Percentiles rank a stretch among this genome's conserved stretches.
These are phyloP conservation scores for Penicillium sp. DNA, from an alignment of 2,329 filamentous ascomycete species.

Conservation along the genomic window DNA sequence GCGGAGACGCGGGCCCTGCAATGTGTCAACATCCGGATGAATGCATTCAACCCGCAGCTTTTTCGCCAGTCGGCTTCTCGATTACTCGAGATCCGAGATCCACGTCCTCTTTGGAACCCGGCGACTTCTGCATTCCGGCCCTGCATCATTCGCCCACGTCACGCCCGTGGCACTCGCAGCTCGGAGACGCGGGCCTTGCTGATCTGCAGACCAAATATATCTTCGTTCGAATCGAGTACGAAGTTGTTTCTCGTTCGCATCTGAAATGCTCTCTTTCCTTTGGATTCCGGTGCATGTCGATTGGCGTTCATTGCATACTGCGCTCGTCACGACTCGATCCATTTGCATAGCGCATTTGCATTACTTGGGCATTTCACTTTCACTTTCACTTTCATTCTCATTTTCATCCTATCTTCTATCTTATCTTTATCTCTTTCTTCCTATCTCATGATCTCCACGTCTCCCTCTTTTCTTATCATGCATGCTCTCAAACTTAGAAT, in stretches of 20 bases:
- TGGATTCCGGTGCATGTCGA: not conserved
- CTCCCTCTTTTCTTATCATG: slow-evolving; percentile 1
- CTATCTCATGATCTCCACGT: not conserved
- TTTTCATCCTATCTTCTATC: not conserved
- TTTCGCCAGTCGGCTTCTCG: not conserved
- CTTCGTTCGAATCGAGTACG: not conserved
- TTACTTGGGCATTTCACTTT: not conserved
- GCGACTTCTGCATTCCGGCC: not conserved
- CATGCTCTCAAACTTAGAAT: slow-evolving; percentile 1
- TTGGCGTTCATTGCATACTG: not conserved
- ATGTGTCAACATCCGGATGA: not conserved
- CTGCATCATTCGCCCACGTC: not conserved
- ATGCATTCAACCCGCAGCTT: not conserved
- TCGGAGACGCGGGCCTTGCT: not conserved
- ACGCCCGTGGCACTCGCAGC: not conserved
- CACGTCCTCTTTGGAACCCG: not conserved
- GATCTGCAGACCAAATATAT: not conserved
- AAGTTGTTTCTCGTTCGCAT: not conserved
- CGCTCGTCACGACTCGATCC: not conserved
- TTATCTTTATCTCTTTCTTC: not conserved
- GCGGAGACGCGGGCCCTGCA: not conserved
- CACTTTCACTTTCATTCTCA: not conserved
- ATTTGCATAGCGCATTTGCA: not conserved
- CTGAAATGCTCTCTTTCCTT: not conserved
- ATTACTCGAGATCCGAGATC: not conserved